Conservation (phyloP, 2,329 filamentous ascomycete genomes). For the Xylaria sp. region DNA sequence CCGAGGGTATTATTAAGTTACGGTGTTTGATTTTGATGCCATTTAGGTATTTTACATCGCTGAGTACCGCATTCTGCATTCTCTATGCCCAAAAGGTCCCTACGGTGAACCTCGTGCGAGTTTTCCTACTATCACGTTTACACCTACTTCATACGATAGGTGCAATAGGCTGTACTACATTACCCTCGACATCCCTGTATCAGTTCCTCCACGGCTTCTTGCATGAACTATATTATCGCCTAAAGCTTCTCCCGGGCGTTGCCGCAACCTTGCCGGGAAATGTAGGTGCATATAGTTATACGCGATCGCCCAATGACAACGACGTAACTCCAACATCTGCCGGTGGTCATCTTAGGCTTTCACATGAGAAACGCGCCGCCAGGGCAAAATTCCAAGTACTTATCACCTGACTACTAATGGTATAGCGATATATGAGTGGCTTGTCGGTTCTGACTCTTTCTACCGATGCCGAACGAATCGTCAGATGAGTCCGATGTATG, state of each 20-base stretch:
- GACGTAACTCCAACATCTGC: no score
- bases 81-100: neutral
- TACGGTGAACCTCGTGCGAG: neutral
- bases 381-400: neutral
- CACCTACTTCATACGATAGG: neutral
- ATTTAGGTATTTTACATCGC: neutral
- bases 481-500: neutral
- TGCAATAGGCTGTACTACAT: neutral
- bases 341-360: neutral
- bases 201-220: conserved; percentile 11
- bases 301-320: conserved; percentile 11
- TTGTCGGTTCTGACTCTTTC: no score
- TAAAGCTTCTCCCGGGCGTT: neutral
- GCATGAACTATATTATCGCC: conserved; percentile 21
- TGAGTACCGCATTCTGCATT: neutral
- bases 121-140: neutral
- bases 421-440: no score
- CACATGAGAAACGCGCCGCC: neutral
- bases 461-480: neutral
- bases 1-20: neutral
- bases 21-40: no score
- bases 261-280: conserved; percentile 3
- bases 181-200: conserved; percentile 15
- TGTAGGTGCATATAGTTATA: conserved; percentile 13
- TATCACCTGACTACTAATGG: no score